Conservation (phyloP, 257 asterid species). For the Nicotiana otophora region DNA sequence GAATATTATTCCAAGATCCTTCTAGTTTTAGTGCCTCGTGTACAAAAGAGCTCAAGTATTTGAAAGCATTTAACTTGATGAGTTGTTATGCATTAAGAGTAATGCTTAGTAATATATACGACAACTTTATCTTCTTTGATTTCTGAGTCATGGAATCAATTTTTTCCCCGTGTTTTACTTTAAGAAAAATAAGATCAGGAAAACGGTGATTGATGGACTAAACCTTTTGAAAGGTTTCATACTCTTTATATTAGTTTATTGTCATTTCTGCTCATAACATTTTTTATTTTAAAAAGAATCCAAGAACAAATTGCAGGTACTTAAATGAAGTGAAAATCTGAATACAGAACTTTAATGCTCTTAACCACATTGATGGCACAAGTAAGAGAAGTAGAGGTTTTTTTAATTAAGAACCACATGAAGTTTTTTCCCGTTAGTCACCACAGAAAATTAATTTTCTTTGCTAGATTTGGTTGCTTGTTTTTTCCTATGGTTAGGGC, state of each 20-base stretch:
- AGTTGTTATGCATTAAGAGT: not conserved
- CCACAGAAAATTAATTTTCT: not conserved
- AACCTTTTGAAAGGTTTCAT: not conserved
- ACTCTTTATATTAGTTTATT: not conserved
- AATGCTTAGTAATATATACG: not conserved
- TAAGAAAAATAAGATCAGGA: not conserved
- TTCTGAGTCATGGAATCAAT: not conserved
- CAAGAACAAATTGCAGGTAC: not conserved
- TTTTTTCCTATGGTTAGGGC: not conserved
- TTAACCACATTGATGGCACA: not conserved
- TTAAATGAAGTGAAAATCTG: not conserved
- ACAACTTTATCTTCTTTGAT: not conserved
- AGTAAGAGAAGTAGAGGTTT: not conserved
- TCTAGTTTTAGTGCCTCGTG: not conserved
- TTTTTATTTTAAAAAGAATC: not conserved
- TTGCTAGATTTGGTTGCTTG: not conserved
- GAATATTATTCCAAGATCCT: not conserved
- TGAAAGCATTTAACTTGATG: not conserved
- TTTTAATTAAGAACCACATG: not conserved
- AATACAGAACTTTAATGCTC: not conserved
- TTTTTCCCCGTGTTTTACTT: not conserved
- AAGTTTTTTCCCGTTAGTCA: not conserved
- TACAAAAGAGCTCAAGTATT: not conserved
- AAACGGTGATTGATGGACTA: not conserved
- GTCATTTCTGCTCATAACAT: not conserved